Evolutionary conservation across 805 yeast species (phyloP).

Genomic region (Wickerhamiella azyma): DNA sequence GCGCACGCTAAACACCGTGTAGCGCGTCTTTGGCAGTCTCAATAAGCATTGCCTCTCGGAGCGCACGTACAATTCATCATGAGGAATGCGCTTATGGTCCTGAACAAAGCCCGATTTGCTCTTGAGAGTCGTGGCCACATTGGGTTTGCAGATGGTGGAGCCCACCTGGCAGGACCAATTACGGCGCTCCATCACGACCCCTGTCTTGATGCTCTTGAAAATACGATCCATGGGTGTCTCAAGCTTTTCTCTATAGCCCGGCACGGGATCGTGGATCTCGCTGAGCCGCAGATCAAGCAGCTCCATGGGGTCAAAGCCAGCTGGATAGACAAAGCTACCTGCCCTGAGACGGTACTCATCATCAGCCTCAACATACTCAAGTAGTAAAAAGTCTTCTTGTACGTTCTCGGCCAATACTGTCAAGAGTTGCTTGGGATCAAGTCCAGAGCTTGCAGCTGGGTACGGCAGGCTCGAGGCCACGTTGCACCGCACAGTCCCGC

Average conservation of each 20-base stretch:
- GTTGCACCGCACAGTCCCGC: background rate
- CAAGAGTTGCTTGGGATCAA: constrained; percentile 8
- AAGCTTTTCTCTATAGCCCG: constrained; percentile 44
- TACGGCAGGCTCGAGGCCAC: background rate
- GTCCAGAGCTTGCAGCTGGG: background rate
- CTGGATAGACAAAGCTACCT: constrained; percentile 49
- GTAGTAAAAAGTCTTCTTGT: constrained; percentile 52
- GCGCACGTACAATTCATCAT: constrained; percentile 34
- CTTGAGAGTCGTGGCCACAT: constrained; percentile 27
- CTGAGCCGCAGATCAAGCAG: constrained; percentile 43
- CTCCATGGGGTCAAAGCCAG: constrained; percentile 55
- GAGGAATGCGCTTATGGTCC: constrained; percentile 28
- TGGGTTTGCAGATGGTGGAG: background rate
- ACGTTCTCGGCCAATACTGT: constrained; percentile 24
- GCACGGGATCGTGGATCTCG: constrained; percentile 57
- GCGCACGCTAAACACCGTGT: constrained; percentile 38
- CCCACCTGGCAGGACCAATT: constrained; percentile 32
- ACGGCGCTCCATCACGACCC: background rate
- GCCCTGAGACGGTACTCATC: constrained; percentile 39
- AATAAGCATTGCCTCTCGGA: constrained; percentile 47
- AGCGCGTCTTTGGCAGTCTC: constrained; percentile 35
- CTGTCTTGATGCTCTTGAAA: constrained; percentile 29
- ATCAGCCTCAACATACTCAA: constrained; percentile 13
- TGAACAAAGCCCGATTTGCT: constrained; percentile 34
- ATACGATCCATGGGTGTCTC: constrained; percentile 53